phyloP scores from a whole-genome alignment of 2,329 filamentous ascomycete species.

The Calonectria crousiana region DNA sequence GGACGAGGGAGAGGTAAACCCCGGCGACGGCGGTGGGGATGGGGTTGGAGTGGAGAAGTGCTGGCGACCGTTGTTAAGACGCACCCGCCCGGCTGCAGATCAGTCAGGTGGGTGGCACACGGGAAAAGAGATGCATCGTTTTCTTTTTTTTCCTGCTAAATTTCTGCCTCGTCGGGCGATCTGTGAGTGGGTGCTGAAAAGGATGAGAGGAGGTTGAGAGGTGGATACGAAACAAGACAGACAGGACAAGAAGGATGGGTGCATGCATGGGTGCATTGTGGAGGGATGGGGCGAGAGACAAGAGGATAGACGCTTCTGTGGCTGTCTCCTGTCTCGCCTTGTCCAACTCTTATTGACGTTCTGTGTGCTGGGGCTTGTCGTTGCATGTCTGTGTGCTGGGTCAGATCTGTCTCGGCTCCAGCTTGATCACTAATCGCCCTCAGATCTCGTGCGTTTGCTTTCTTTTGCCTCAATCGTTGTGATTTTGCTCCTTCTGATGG shows the following conservation, averaged over 20 bases:
- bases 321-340: constrained; percentile 8
- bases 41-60: constrained; percentile 37
- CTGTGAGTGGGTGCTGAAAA: constrained; percentile 28
- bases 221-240: constrained; percentile 26
- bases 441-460: not conserved
- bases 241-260: not conserved
- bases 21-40: constrained; percentile 27
- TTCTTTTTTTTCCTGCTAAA: constrained; percentile 28
- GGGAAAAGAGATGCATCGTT: constrained; percentile 36
- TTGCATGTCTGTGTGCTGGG: not conserved
- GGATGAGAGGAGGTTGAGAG: constrained; percentile 16
- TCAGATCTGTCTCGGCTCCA: constrained; percentile 7
- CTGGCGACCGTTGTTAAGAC: constrained; percentile 37
- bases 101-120: constrained; percentile 40
- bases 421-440: constrained; percentile 7
- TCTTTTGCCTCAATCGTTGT: not conserved
- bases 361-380: not conserved
- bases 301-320: not conserved
- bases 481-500: not conserved
- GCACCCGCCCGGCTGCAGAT: constrained; percentile 40
- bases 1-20: constrained; percentile 23
- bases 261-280: not conserved
- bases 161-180: constrained; percentile 1
- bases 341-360: not conserved
- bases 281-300: not conserved